Conservation (phyloP, 495 filamentous ascomycete genomes). For the Tetracladium setigerum region DNA sequence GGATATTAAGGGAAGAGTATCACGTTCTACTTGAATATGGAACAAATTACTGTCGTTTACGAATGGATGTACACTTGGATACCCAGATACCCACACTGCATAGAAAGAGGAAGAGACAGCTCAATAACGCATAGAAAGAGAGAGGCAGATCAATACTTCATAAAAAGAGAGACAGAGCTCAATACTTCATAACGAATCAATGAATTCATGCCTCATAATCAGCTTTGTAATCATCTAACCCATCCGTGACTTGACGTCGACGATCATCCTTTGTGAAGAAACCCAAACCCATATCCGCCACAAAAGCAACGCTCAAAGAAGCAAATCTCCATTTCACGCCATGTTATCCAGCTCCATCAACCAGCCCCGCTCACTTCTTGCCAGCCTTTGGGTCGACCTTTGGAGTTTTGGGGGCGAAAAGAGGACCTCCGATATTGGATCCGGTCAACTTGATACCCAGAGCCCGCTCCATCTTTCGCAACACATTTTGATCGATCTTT, state of each 20-base stretch:
- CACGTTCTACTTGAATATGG: conserved; percentile 11
- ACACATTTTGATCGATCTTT: conserved; percentile 76
- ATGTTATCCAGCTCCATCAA: too few relatives aligned
- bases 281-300: too few relatives aligned
- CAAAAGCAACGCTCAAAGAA: too few relatives aligned
- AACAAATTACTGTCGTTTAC: neutral
- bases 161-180: too few relatives aligned
- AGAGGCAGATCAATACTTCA: conserved; percentile 3
- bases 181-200: neutral
- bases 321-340: too few relatives aligned
- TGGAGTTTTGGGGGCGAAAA: conserved; percentile 57
- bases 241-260: too few relatives aligned
- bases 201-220: neutral
- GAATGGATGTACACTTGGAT: neutral
- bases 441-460: conserved; percentile 82
- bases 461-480: conserved; percentile 71
- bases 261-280: too few relatives aligned
- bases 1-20: conserved; percentile 37
- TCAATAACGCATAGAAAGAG: neutral
- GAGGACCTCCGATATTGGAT: conserved; percentile 64
- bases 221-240: too few relatives aligned
- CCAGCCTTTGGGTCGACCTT: too few relatives aligned
- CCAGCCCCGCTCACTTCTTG: too few relatives aligned
- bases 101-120: too few relatives aligned
- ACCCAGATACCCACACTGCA: neutral